Base-by-base conservation (phyloP, 1,284 basidiomycete genomes). In the Trichosporon coremiiforme region DNA sequence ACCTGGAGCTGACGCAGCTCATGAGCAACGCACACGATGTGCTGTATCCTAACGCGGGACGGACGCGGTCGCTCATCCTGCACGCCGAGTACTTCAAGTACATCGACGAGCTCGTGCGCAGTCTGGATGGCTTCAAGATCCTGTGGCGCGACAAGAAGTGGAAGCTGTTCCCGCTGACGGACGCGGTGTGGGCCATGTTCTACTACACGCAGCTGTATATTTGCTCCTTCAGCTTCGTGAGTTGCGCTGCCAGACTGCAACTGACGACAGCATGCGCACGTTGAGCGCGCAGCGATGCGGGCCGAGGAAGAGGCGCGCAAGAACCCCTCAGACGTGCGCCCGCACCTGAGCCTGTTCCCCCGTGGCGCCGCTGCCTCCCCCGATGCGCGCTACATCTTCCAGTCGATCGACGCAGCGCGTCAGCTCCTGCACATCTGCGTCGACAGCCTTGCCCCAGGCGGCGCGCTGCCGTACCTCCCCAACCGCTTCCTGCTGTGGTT, bases 11-110 rank as follows among this genome's bases (percentile, higher is more conserved):
- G 62, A 84, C 83, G 8, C 82, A 83, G 73, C 73, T 82, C 64
- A 82, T 83, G 80, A 77, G 75, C 64, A 84, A 80, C 65, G 82
- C 82, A 2, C 83, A 84, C 73, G 82, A 83, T 68, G 75, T 78
- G n/a, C 74, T 84, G 31, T 83, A 83, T 70, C 82, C 80, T 0
- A 82, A 80, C 70, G 74, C 79, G 15, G 77, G 78, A 1, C 76
- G 82, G 20, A 82, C 82, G 10, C 76, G 77, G 62, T 78, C 79
- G 0, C 74, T 84, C 2, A 80, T 83, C 17, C 71, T 80, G 74
- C 77, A 80, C 50, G 77, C 79, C 47, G 77, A 81, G 71, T 80
- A 80, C 68, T 80, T 80, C 77, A 83, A 82, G 68, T 83, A 82
- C 66, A 74, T 84, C 29, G 82, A 83, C 65, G 82, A 83, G 74